Evolutionary conservation across 139 green algal species (phyloP), one percentile per base, ranked within the genome.

Genomic region (Zygnema cylindricum): DNA sequence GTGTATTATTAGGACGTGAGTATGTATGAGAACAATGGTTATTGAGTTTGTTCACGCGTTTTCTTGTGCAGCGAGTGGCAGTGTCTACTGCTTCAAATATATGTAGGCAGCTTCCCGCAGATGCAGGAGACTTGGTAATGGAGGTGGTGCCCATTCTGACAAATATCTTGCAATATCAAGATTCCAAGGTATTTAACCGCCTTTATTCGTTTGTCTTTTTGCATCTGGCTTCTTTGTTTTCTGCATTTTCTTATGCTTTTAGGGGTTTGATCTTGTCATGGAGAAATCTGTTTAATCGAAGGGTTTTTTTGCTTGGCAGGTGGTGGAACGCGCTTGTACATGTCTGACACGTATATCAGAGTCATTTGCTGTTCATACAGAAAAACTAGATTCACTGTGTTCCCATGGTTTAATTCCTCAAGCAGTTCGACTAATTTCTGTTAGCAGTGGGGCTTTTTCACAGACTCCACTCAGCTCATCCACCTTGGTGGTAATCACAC

Each of bases 11-110:
- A n/a, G 57, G 30, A n/a, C 30, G 30, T n/a, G 57, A 30, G 57
- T 36, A 30, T n/a, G 57, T n/a, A 73, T 36, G 57, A n/a, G 57
- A 30, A n/a, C 30, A n/a, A 73, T 73, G 57, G 30, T n/a, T n/a
- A 73, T 30, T n/a, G 57, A 30, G 30, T 73, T 69, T 32, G 42
- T n/a, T 82, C 3, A 0, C 83, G 22, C 49, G 2, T 39, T 11
- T 16, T 82, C 25, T 3, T 54, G 22, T 41, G 1, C 82, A 92
- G 89, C 93, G 96, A 55, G 94, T 97, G 41, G 96, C 97, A 38
- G 93, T 96, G 38, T 92, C 91, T 43, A 98, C 96, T 30, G 97
- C 97, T 2, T 95, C 97, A 71, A 97, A 96, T 87, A 97, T 99
- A 79, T 98, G 95, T 86, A 92, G 93, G 0, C 92, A 93, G 39